These are phyloP conservation scores for Pleurotus pulmonarius DNA, from an alignment of 768 basidiomycete species.

Conservation along the genomic window DNA sequence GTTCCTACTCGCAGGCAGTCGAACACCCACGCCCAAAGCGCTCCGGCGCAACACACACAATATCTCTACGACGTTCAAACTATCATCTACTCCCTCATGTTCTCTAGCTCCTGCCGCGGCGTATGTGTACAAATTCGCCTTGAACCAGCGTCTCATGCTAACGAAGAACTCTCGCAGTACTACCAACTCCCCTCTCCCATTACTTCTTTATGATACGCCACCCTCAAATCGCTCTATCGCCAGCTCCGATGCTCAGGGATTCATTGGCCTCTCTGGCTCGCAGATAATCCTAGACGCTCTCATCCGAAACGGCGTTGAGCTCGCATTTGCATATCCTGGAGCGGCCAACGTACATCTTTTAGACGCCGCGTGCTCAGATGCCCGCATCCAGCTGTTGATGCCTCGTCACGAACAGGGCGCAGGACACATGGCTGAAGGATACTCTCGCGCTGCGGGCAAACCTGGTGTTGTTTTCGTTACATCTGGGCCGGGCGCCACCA, in stretches of 20 bases:
- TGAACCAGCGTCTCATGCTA: no score
- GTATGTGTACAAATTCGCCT: no score
- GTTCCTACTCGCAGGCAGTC: no score
- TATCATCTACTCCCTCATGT: no score
- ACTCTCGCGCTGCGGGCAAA: conserved; percentile 94
- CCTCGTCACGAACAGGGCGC: conserved; percentile 98
- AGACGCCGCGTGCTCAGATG: conserved; percentile 95
- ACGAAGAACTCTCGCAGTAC: no score
- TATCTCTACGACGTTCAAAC: no score
- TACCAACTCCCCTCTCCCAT: no score
- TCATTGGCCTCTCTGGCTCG: conserved; percentile 92
- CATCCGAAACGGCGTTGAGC: conserved; percentile 92
- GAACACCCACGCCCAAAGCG: no score
- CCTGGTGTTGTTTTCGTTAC: conserved; percentile 98
- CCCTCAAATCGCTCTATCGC: no score
- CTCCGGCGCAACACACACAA: no score
- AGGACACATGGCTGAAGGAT: conserved; percentile 99
- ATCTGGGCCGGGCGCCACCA: conserved; percentile 96
- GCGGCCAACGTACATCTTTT: conserved; percentile 99
- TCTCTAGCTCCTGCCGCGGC: no score
- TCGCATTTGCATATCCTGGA: conserved; percentile 96
- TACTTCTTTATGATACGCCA: no score
- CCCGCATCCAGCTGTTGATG: conserved; percentile 90
- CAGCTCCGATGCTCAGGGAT: conserved; percentile 43
- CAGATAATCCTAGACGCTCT: conserved; percentile 99